A percentile compares a stretch with the other conserved stretches of the same genome.
Evolutionary conservation across 306 rosid species (phyloP).

Genomic region (Luffa aegyptiaca): DNA sequence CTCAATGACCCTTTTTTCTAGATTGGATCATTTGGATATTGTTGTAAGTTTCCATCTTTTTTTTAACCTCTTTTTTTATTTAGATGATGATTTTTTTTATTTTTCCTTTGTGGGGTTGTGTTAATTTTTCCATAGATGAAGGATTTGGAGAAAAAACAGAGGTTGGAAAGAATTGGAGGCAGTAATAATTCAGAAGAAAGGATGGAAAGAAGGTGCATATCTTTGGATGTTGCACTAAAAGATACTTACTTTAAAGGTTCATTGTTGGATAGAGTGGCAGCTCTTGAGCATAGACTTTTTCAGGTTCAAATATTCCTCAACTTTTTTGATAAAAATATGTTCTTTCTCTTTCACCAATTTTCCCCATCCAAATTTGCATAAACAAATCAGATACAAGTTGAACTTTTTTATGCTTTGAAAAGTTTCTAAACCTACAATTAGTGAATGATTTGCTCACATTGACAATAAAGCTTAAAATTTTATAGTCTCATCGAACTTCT

Average conservation of each 20-base stretch:
- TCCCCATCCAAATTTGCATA: not conserved
- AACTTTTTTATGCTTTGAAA: not conserved
- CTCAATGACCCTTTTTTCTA: slow-evolving; percentile 49
- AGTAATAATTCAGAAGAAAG: slow-evolving; percentile 7
- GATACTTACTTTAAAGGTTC: slow-evolving; percentile 53
- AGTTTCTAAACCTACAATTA: no score
- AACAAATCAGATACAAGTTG: not conserved
- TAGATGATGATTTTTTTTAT: not conserved
- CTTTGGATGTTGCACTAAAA: slow-evolving; percentile 33
- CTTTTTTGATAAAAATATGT: not conserved
- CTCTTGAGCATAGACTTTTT: slow-evolving; percentile 55
- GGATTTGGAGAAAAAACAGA: slow-evolving; percentile 52
- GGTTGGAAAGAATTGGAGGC: slow-evolving; percentile 12
- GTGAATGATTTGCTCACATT: no score
- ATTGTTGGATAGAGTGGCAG: slow-evolving; percentile 58
- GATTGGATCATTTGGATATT: slow-evolving; percentile 69
- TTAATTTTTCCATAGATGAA: slow-evolving; percentile 37
- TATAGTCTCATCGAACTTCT: no score
- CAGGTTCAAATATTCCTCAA: slow-evolving; percentile 32
- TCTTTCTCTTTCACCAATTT: not conserved
- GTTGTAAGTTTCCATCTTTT: slow-evolving; percentile 20
- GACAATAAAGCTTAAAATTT: no score
- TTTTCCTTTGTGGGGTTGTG: not conserved
- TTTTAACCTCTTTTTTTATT: not conserved
- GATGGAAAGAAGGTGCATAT: slow-evolving; percentile 21